These are phyloP conservation scores for Coemansia sp. DNA, from an alignment of 192 early-diverging fungal genomes.

Conservation along the genomic window DNA sequence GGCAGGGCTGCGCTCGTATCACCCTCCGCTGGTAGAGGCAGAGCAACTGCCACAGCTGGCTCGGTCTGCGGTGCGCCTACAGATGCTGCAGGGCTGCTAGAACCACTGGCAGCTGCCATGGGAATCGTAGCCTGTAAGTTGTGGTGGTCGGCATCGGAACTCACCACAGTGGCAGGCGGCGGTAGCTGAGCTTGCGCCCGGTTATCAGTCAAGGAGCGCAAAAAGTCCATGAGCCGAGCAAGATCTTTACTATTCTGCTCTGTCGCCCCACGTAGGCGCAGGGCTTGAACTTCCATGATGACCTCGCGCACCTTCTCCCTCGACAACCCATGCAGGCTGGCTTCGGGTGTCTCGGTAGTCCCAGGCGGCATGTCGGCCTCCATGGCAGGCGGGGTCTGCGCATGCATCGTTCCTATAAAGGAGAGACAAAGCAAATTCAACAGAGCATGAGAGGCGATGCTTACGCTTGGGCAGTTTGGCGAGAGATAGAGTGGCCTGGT, in stretches of 20 bases:
- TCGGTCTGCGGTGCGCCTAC: conserved; percentile 4
- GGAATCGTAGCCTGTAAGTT: conserved; percentile 18
- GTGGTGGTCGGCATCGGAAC: not conserved
- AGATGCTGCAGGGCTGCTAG: conserved; percentile 11
- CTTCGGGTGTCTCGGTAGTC: not conserved
- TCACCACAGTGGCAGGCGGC: not conserved
- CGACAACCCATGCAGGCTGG: conserved; percentile 10
- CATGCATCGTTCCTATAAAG: conserved; percentile 9
- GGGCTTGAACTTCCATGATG: conserved; percentile 40
- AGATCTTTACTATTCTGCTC: conserved; percentile 76
- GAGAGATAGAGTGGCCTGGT: not conserved
- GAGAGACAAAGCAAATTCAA: not conserved
- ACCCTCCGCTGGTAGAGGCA: conserved; percentile 7
- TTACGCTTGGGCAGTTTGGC: not conserved
- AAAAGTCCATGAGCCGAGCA: conserved; percentile 61
- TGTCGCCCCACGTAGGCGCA: conserved; percentile 68
- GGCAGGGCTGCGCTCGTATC: conserved; percentile 4
- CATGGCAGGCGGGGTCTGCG: conserved; percentile 12
- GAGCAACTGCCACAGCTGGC: not conserved
- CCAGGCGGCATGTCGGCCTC: not conserved
- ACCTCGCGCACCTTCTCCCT: conserved; percentile 35
- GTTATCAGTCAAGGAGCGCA: conserved; percentile 46
- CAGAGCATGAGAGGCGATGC: not conserved
- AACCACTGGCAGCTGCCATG: conserved; percentile 27
- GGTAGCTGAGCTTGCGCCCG: conserved; percentile 54